Evolutionary conservation across 495 filamentous ascomycete species (phyloP).

Genomic region (Cairneyella variabilis): DNA sequence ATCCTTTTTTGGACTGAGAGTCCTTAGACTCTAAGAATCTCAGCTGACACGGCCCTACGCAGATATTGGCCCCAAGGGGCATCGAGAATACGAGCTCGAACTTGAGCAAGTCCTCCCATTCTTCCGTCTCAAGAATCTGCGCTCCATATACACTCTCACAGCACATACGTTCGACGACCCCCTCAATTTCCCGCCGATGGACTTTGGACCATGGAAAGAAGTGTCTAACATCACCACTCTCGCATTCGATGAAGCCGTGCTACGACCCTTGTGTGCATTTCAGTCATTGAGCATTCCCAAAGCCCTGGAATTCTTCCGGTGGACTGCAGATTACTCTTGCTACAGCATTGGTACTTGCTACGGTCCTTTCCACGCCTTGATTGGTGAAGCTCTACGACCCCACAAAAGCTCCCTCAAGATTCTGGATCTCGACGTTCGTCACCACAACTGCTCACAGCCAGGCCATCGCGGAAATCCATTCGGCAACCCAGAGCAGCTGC

Average conservation of each 20-base stretch:
- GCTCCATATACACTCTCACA: background rate
- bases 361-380: background rate
- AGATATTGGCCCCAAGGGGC: constrained; percentile 4
- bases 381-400: background rate
- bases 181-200: background rate
- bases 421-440: constrained; percentile 2
- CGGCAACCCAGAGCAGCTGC: background rate
- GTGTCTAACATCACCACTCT: constrained; percentile 7
- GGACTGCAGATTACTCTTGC: background rate
- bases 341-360: constrained; percentile 1
- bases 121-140: constrained; percentile 3
- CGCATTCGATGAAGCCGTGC: constrained; percentile 3
- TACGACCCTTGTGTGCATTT: background rate
- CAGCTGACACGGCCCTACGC: background rate
- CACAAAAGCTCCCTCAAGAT: constrained; percentile 2
- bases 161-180: background rate
- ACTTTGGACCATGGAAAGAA: background rate
- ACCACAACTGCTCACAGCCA: background rate
- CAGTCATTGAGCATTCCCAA: background rate
- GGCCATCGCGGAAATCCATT: background rate
- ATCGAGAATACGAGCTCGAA: constrained; percentile 7
- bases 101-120: background rate
- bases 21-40: background rate
- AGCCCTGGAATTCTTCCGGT: constrained; percentile 1
- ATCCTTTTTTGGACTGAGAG: background rate